phyloP scores from a whole-genome alignment of 306 rosid species.

The Alnus glutinosa region DNA sequence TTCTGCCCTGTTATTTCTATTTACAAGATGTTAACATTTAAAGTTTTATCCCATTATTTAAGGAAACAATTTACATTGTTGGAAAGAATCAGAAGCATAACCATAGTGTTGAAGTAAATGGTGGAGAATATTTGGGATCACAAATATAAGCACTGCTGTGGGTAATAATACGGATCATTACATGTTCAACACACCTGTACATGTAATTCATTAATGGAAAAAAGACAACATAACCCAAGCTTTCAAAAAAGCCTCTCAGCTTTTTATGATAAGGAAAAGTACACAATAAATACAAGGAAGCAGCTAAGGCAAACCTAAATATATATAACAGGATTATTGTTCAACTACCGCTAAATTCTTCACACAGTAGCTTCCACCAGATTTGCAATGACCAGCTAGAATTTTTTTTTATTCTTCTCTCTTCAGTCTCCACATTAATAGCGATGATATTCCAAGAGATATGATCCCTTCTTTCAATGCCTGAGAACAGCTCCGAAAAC shows the following conservation, averaged over 20 bases:
- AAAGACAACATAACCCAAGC: constrained; percentile 1
- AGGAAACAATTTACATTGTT: constrained; percentile 24
- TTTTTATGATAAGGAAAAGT: not conserved
- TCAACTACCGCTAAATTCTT: constrained; percentile 1
- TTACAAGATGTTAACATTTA: constrained; percentile 20
- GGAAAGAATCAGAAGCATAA: constrained; percentile 30
- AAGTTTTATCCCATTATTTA: constrained; percentile 22
- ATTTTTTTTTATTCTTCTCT: not conserved
- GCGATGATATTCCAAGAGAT: not conserved
- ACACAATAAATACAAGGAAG: constrained; percentile 7
- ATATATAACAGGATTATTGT: not conserved
- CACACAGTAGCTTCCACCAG: constrained; percentile 6
- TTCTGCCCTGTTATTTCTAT: constrained; percentile 34
- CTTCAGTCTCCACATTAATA: not conserved
- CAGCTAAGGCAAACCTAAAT: not conserved
- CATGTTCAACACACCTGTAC: constrained; percentile 9
- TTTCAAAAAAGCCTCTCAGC: constrained; percentile 1
- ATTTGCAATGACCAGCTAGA: not conserved
- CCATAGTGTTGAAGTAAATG: constrained; percentile 17
- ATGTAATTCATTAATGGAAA: constrained; percentile 12
- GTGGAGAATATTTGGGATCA: constrained; percentile 19
- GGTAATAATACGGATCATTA: not conserved
- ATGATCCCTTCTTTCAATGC: not conserved
- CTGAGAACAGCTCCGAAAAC: constrained; percentile 13
- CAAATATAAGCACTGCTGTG: not conserved